phyloP scores from a whole-genome alignment of 1,284 basidiomycete genomes.

The Ustilago shanxiensis region DNA sequence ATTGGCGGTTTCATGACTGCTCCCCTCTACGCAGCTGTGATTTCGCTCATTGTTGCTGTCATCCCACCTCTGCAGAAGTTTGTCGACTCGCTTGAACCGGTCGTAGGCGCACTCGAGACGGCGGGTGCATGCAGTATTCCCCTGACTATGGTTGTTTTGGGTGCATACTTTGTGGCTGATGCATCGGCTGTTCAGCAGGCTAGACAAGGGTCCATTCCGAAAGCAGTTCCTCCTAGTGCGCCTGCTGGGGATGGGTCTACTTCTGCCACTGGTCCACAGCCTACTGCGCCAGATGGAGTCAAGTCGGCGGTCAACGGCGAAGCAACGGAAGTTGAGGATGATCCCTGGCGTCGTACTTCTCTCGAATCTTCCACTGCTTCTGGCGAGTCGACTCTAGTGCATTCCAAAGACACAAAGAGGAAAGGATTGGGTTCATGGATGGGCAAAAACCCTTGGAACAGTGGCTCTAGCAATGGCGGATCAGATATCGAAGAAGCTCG shows the following conservation, averaged over 20 bases:
- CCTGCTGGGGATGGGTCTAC: slow-evolving; percentile 43
- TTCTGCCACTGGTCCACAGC: slow-evolving; percentile 30
- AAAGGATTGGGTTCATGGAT: slow-evolving; percentile 50
- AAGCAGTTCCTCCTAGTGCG: slow-evolving; percentile 36
- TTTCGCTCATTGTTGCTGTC: slow-evolving; percentile 84
- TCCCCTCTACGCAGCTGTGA: slow-evolving; percentile 74
- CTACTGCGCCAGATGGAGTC: slow-evolving; percentile 16
- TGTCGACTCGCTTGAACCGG: slow-evolving; percentile 68
- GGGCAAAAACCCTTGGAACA: slow-evolving; percentile 57
- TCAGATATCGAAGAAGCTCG: slow-evolving; percentile 42
- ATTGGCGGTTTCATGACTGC: slow-evolving; percentile 87
- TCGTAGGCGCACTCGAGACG: slow-evolving; percentile 71
- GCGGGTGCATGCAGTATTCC: slow-evolving; percentile 76
- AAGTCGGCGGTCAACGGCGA: slow-evolving; percentile 3
- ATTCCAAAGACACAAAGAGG: slow-evolving; percentile 27
- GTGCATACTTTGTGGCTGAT: slow-evolving; percentile 80
- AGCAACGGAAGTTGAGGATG: slow-evolving; percentile 16
- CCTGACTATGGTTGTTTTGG: slow-evolving; percentile 88
- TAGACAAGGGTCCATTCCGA: slow-evolving; percentile 18
- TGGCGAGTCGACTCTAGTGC: slow-evolving; percentile 44
- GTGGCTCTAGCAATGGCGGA: slow-evolving; percentile 26
- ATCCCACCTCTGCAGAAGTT: slow-evolving; percentile 76
- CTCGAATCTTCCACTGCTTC: slow-evolving; percentile 29
- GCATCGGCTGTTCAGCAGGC: slow-evolving; percentile 35
- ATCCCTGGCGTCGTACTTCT: slow-evolving; percentile 47